phyloP scores from a whole-genome alignment of 2,329 filamentous ascomycete species.

The Aspergillaceae sp. region DNA sequence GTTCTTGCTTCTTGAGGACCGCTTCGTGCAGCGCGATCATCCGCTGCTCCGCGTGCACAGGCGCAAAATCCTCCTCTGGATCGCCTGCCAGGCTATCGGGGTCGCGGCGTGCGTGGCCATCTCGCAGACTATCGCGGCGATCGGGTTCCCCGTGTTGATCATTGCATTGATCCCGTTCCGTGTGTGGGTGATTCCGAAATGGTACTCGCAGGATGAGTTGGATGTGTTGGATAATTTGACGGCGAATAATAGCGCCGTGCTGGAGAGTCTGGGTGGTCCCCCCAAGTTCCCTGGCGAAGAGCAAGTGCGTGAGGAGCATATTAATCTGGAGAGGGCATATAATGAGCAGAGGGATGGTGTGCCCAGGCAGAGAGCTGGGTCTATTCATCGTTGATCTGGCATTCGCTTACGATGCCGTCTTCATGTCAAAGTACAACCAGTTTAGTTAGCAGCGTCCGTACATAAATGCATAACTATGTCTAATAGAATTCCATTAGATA shows the following conservation, averaged over 20 bases:
- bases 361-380: conserved; percentile 15
- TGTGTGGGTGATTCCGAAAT: conserved; percentile 42
- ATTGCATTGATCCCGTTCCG: conserved; percentile 48
- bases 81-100: conserved; percentile 43
- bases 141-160: conserved; percentile 51
- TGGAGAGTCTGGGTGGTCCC: conserved; percentile 45
- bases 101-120: conserved; percentile 50
- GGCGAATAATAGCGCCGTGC: conserved; percentile 45
- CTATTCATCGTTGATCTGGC: conserved; percentile 11
- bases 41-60: conserved; percentile 38
- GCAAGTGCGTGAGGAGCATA: conserved; percentile 7
- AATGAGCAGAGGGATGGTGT: conserved; percentile 13
- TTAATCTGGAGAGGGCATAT: conserved; percentile 13
- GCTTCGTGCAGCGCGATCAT: conserved; percentile 48
- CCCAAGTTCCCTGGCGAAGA: conserved; percentile 31
- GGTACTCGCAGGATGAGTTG: conserved; percentile 44
- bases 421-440: too few relatives aligned
- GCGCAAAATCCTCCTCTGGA: conserved; percentile 42
- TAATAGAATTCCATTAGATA: too few relatives aligned
- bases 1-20: conserved; percentile 54
- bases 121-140: conserved; percentile 52
- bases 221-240: conserved; percentile 46
- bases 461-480: too few relatives aligned
- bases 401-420: too few relatives aligned
- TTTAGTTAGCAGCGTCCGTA: too few relatives aligned